phyloP scores from a whole-genome alignment of 257 asterid species.

The Capsicum pubescens region DNA sequence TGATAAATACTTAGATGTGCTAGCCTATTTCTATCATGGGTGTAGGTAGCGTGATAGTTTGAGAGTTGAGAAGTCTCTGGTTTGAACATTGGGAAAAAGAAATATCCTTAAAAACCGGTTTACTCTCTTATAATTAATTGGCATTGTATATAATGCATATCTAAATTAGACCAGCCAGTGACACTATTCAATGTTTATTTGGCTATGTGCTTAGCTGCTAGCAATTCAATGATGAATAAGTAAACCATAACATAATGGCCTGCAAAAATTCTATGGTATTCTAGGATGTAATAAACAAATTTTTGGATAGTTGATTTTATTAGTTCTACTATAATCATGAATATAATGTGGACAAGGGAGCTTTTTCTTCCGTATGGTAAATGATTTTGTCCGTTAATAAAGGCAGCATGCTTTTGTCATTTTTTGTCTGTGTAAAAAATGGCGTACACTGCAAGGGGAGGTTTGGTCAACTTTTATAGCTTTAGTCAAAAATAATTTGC shows the following conservation, averaged over 20 bases:
- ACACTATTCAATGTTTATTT: not conserved
- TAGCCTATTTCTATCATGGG: too few species aligned
- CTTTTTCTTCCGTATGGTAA: conserved; percentile 1
- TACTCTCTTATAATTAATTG: not conserved
- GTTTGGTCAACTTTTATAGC: not conserved
- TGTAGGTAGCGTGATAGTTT: too few species aligned
- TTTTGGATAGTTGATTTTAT: not conserved
- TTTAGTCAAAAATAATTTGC: not conserved
- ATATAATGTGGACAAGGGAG: not conserved
- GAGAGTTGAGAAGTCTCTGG: too few species aligned
- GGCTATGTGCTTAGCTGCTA: too few species aligned
- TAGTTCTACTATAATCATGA: not conserved
- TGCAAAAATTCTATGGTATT: too few species aligned
- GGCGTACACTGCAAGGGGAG: not conserved
- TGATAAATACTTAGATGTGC: too few species aligned
- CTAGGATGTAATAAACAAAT: too few species aligned
- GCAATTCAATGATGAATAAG: too few species aligned
- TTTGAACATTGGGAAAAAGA: too few species aligned
- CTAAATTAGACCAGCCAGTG: too few species aligned
- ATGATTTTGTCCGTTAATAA: conserved; percentile 8
- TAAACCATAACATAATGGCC: too few species aligned
- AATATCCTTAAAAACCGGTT: not conserved
- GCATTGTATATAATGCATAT: too few species aligned
- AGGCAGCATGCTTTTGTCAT: not conserved
- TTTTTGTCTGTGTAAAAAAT: not conserved